Base-by-base conservation (phyloP, 108 stramenopile genomes). In the Skeletonema grethae region DNA sequence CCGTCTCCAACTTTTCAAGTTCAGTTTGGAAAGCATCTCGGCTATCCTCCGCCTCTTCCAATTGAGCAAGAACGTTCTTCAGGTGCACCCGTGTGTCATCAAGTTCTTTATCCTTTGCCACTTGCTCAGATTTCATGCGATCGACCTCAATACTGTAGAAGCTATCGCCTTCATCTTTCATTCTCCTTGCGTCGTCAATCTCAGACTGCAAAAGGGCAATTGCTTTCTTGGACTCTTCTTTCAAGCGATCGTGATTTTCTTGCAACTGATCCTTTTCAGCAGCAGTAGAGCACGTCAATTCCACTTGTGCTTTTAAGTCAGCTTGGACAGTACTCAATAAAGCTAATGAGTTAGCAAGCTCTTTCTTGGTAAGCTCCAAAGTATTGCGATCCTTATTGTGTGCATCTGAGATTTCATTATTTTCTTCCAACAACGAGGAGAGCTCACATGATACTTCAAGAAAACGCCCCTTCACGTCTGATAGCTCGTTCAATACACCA, bases 181-280 rank as follows among this genome's bases (percentile, higher is more conserved):
- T 24, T 53, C n/a, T 20, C 22, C 22, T 53, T 8, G 46, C 46
- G 4, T 48, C 46, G 18, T 16, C 46, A 48, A 73, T 70, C 43
- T 80, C 79, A 16, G 68, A 61, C 36, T 81, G 73, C 16, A 70
- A 75, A 30, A 70, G 46, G 2, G 34, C 29, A 0, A 69, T 59
- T 46, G 69, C 69, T 62, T 82, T 70, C 35, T 64, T 22, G 39
- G 57, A 74, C 43, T 75, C 68, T 13, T 71, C 67, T 59, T 82
- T 75, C 32, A 82, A 61, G 1, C 60, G 22, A 35, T 50, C 65
- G 46, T 71, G 67, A 39, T 68, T 35, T 16, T 72, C 71, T 5
- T 28, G n/a, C 35, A 75, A 39, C 9, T 61, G 29, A 15, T 71
- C 74, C 3, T 30, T 57, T 7, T 63, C 65, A 5, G 8, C 20